Evolutionary conservation across 2,329 filamentous ascomycete genomes (phyloP), one percentile per base, ranked within the genome.

Genomic region (Sordariomycetes sp.): DNA sequence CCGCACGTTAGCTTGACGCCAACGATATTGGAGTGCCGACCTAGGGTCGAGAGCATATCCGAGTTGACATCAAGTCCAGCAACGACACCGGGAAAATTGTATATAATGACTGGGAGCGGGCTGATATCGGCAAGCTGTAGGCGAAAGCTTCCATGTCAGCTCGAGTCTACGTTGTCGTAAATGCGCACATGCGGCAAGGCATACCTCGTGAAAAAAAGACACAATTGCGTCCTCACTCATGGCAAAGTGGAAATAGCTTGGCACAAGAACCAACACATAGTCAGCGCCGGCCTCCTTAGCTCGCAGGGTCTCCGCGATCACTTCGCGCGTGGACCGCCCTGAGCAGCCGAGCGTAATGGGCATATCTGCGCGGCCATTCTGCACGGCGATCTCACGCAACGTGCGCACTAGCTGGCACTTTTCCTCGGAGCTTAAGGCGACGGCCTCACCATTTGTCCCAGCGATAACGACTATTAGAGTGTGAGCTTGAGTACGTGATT

Each of bases 371-470:
- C 78, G 83, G 11, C 81, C 84, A 54, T 75, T 76, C 43, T 75
- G 71, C 61, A 81, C 77, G 46, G 85, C 79, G 40, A 81, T 80
- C 61, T 80, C 75, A 54, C 86, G 83, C 1, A 86, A 86, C 34
- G 79, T 77, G 59, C 70, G 71, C 4, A 86, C 84, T 61, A 90
- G 78, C 54, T 78, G 72, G 55, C 78, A 76, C 65, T 87, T 82
- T 69, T 90, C 87, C 16, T 79, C 76, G 59, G 79, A 76, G 51
- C 81, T 81, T 4, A 90, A 75, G 60, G 88, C 86, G 3, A 88
- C 85, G 10, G 87, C 85, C 71, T 90, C 87, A 64, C 87, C 87
- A 64, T 89, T 90, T 62, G 84, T 87, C 55, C 87, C 87, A 66
- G 88, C 85, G 50, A 85, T 82, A 53, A 88, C 83, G 60, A 90